phyloP scores from a whole-genome alignment of 148 eudicot species.

The Diospyros lotus region DNA sequence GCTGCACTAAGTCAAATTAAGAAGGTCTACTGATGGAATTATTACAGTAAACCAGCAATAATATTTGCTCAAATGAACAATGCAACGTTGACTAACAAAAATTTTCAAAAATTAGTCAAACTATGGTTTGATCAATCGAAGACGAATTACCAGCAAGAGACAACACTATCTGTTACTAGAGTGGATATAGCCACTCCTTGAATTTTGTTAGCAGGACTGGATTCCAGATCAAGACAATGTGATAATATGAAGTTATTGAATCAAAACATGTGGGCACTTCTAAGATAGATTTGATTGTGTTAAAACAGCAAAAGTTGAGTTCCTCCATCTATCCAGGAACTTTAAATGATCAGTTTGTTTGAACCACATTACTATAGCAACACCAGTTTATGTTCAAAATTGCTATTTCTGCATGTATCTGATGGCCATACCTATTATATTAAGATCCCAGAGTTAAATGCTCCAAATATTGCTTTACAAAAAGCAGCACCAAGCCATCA shows the following conservation, averaged over 20 bases:
- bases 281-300: not conserved
- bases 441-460: not conserved
- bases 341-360: not conserved
- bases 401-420: not conserved
- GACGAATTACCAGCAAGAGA: not conserved
- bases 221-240: not conserved
- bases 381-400: too few relatives aligned
- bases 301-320: not conserved
- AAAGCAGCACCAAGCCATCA: not conserved
- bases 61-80: not conserved
- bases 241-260: not conserved
- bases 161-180: not conserved
- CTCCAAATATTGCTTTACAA: not conserved
- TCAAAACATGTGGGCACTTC: not conserved
- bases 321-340: not conserved
- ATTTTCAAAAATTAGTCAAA: not conserved
- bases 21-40: not conserved
- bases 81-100: not conserved
- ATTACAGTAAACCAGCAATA: not conserved
- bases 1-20: not conserved
- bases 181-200: not conserved
- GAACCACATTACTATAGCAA: not conserved
- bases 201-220: not conserved
- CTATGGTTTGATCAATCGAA: not conserved
- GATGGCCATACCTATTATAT: not conserved